Conservation (phyloP, 2,329 filamentous ascomycete genomes). For the Clonostachys chloroleuca region DNA sequence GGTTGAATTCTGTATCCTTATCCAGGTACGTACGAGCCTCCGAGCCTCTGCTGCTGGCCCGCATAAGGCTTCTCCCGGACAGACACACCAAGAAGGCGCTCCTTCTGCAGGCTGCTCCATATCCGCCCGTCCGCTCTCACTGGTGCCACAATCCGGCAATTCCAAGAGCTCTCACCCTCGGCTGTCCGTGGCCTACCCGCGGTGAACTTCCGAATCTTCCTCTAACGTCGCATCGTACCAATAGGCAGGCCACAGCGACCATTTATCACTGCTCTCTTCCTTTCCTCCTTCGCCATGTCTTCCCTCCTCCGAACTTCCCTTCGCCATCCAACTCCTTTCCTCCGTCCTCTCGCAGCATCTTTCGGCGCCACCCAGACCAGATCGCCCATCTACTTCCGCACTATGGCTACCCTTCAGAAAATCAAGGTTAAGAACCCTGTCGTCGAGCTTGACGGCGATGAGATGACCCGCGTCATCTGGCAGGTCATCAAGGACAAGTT, state of each 20-base stretch:
- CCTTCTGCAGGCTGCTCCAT: conserved; percentile 4
- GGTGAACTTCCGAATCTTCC: neutral
- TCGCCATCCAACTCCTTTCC: conserved; percentile 23
- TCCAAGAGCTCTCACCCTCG: conserved; percentile 1
- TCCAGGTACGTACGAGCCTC: too few species aligned
- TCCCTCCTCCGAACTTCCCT: conserved; percentile 19
- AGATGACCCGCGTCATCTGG: conserved; percentile 99
- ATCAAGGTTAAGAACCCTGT: conserved; percentile 99
- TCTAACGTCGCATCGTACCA: too few species aligned
- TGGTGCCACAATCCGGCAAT: neutral
- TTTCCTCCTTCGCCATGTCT: conserved; percentile 16
- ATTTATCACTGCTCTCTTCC: conserved; percentile 10
- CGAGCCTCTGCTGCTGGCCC: too few species aligned
- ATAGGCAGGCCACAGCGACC: too few species aligned
- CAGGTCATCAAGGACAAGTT: conserved; percentile 99
- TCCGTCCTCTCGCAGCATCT: conserved; percentile 57
- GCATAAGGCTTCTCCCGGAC: too few species aligned
- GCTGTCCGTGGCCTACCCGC: neutral
- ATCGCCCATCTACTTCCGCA: conserved; percentile 44
- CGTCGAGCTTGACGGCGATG: conserved; percentile 90
- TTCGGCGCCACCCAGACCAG: conserved; percentile 28
- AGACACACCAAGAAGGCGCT: too few species aligned
- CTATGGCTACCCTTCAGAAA: conserved; percentile 63
- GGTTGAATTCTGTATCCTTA: too few species aligned
- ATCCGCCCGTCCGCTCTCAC: neutral